Conservation (phyloP, 208 protist species). For the Leishmania lainsoni region DNA sequence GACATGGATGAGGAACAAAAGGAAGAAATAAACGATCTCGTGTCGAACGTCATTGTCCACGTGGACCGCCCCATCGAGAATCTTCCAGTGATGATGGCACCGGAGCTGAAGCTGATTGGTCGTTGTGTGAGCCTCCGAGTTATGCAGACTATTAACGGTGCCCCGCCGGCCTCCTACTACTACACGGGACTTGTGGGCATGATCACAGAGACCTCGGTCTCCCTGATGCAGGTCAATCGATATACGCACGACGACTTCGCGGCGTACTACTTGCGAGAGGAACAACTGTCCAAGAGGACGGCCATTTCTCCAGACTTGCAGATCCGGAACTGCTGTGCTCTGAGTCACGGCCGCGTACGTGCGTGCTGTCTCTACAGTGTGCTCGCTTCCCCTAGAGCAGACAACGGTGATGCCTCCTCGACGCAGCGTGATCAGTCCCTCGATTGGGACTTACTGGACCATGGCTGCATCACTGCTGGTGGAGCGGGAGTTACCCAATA, state of each 20-base stretch:
- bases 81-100: conserved; percentile 48
- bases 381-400: background rate
- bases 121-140: conserved; percentile 60
- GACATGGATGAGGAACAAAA: background rate
- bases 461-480: background rate
- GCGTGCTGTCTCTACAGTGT: background rate
- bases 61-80: conserved; percentile 55
- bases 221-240: conserved; percentile 61
- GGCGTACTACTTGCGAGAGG: conserved; percentile 14
- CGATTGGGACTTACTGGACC: background rate
- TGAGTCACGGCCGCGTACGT: background rate
- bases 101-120: conserved; percentile 76
- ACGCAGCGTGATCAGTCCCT: background rate
- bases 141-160: conserved; percentile 31
- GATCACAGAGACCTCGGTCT: conserved; percentile 64
- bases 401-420: background rate
- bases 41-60: conserved; percentile 47
- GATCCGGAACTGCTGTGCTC: background rate
- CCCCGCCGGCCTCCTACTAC: conserved; percentile 34
- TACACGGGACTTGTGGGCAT: conserved; percentile 69
- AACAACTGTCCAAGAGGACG: background rate
- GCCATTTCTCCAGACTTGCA: background rate
- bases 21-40: conserved; percentile 30
- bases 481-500: background rate
- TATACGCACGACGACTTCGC: conserved; percentile 64